Conservation (phyloP, 108 stramenopile genomes). For the Stephanodiscus triporus region DNA sequence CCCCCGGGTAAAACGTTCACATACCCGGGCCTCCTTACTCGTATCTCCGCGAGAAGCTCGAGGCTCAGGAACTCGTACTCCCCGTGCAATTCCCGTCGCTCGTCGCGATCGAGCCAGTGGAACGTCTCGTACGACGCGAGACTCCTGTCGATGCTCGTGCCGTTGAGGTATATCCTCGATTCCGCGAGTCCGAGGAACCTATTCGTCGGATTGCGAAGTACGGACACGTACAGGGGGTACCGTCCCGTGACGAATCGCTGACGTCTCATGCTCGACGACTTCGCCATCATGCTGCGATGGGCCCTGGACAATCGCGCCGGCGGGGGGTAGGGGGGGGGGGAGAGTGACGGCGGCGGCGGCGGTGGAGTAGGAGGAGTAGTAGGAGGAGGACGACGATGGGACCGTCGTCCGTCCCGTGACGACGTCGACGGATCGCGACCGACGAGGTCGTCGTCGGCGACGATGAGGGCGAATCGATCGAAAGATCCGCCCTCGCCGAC, state of each 20-base stretch:
- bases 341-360: no score
- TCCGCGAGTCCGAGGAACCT: constrained; percentile 66
- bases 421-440: no score
- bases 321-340: no score
- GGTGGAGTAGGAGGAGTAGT: no score
- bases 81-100: constrained; percentile 62
- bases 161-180: constrained; percentile 67
- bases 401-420: no score
- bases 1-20: constrained; percentile 59
- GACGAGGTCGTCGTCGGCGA: no score
- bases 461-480: no score
- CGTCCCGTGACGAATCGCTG: constrained; percentile 81
- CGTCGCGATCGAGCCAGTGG: constrained; percentile 74
- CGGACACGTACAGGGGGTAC: constrained; percentile 66
- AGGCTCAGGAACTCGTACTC: constrained; percentile 64
- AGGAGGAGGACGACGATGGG: no score
- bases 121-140: constrained; percentile 71
- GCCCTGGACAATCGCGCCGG: constrained; percentile 43
- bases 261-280: constrained; percentile 51
- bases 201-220: constrained; percentile 71
- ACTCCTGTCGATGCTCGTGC: constrained; percentile 63
- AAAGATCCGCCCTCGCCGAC: no score
- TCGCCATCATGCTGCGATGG: constrained; percentile 64
- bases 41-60: constrained; percentile 80
- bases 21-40: constrained; percentile 77